phyloP scores from a whole-genome alignment of 768 basidiomycete species.

The Suillus placidus region DNA sequence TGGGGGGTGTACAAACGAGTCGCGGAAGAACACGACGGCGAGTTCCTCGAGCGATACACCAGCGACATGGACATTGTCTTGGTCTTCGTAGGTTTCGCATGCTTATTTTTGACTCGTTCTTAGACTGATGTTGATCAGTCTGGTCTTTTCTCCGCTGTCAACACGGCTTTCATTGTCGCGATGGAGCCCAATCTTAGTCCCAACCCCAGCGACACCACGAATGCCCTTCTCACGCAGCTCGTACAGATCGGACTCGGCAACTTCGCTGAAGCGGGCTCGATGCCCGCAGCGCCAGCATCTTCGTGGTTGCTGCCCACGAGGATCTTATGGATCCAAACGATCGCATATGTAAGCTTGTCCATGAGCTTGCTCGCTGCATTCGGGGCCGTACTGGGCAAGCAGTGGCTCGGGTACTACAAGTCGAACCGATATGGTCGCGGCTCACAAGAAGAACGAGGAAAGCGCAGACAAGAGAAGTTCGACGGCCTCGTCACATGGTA shows the following conservation, averaged over 20 bases:
- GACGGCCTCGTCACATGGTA: conserved; percentile 18
- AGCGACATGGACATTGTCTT: conserved; percentile 23
- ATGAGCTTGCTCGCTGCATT: conserved; percentile 17
- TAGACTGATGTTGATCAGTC: conserved; percentile 8
- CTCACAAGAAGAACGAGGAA: conserved; percentile 14
- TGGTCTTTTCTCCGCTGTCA: conserved; percentile 20
- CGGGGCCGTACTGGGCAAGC: conserved; percentile 21
- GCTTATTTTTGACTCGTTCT: not conserved
- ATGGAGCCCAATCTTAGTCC: conserved; percentile 15
- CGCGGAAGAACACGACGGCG: conserved; percentile 19
- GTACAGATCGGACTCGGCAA: conserved; percentile 8
- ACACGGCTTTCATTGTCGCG: conserved; percentile 14
- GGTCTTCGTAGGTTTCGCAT: conserved; percentile 21
- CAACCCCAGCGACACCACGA: conserved; percentile 16
- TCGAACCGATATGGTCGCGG: conserved; percentile 5
- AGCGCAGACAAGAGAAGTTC: conserved; percentile 12
- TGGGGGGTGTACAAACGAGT: conserved; percentile 18
- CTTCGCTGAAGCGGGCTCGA: conserved; percentile 9
- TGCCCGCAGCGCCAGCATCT: not conserved
- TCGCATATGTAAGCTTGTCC: conserved; percentile 17
- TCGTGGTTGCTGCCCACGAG: not conserved
- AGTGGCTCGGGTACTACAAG: conserved; percentile 17
- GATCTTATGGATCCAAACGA: not conserved
- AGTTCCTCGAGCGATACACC: conserved; percentile 19
- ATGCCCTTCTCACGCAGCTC: conserved; percentile 14